These are phyloP conservation scores for Chalciporus pseudorubinellus DNA, from an alignment of 768 basidiomycete species.

Conservation along the genomic window DNA sequence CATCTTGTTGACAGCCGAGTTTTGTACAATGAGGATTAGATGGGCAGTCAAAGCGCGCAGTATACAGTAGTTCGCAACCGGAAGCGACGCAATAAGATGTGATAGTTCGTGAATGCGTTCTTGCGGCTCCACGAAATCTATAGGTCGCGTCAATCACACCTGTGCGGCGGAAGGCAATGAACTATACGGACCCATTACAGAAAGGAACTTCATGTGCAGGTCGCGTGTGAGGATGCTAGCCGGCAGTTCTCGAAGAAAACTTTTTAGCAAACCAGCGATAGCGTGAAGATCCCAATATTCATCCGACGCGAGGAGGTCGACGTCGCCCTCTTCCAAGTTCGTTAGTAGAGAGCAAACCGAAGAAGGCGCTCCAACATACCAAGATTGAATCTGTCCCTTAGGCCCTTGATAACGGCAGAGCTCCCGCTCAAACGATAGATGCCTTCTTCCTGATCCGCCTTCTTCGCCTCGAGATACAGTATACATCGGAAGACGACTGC, in stretches of 20 bases:
- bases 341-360: constrained; percentile 6
- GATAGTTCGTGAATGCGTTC: constrained; percentile 88
- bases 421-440: constrained; percentile 96
- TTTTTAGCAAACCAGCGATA: constrained; percentile 91
- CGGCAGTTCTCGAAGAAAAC: constrained; percentile 90
- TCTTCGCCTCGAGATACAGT: constrained; percentile 90
- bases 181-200: constrained; percentile 80
- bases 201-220: constrained; percentile 84
- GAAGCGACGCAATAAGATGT: constrained; percentile 80
- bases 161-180: constrained; percentile 1
- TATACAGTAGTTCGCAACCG: constrained; percentile 89
- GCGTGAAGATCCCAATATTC: constrained; percentile 99
- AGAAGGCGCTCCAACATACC: constrained; percentile 47
- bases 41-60: constrained; percentile 94
- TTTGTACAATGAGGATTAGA: constrained; percentile 91
- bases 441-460: constrained; percentile 95
- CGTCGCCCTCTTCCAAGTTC: constrained; percentile 78
- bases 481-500: constrained; percentile 95
- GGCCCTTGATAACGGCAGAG: constrained; percentile 88
- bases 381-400: constrained; percentile 90
- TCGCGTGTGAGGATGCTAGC: constrained; percentile 90
- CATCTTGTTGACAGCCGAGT: constrained; percentile 93
- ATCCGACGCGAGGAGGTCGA: constrained; percentile 81
- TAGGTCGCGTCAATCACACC: constrained; percentile 13
- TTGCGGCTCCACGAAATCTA: constrained; percentile 86